phyloP scores from a whole-genome alignment of 345 rosid genomes.

The Sonneratia caseolaris region DNA sequence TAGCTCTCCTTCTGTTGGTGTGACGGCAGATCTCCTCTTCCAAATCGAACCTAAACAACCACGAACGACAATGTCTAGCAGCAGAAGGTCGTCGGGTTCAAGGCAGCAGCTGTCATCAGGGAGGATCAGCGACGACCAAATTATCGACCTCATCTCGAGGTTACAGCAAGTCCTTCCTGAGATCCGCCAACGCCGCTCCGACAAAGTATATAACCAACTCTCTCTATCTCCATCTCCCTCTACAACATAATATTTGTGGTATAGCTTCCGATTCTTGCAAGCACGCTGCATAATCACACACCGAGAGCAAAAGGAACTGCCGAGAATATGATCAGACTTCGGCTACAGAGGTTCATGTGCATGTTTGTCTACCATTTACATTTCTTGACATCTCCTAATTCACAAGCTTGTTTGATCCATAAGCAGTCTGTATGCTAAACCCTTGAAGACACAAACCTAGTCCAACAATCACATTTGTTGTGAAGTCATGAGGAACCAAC shows the following conservation, averaged over 20 bases:
- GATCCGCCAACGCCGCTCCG: slow-evolving; percentile 63
- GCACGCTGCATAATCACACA: not conserved
- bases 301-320: too few relatives aligned
- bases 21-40: not conserved
- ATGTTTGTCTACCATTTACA: not conserved
- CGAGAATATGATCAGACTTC: not conserved
- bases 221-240: not conserved
- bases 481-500: too few relatives aligned
- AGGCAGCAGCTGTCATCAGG: slow-evolving; percentile 45
- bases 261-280: not conserved
- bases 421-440: too few relatives aligned
- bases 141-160: slow-evolving; percentile 68
- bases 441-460: too few relatives aligned
- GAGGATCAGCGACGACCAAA: slow-evolving; percentile 80
- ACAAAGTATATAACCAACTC: slow-evolving; percentile 35
- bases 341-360: too few relatives aligned
- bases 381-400: not conserved
- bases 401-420: not conserved
- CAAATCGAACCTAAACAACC: not conserved
- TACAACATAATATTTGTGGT: not conserved
- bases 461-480: too few relatives aligned
- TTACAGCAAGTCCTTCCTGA: slow-evolving; percentile 77
- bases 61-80: slow-evolving; percentile 48
- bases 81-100: slow-evolving; percentile 15
- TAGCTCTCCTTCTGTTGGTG: too few relatives aligned